phyloP scores from a whole-genome alignment of 2,329 filamentous ascomycete species.

The Aspergillus calidoustus region DNA sequence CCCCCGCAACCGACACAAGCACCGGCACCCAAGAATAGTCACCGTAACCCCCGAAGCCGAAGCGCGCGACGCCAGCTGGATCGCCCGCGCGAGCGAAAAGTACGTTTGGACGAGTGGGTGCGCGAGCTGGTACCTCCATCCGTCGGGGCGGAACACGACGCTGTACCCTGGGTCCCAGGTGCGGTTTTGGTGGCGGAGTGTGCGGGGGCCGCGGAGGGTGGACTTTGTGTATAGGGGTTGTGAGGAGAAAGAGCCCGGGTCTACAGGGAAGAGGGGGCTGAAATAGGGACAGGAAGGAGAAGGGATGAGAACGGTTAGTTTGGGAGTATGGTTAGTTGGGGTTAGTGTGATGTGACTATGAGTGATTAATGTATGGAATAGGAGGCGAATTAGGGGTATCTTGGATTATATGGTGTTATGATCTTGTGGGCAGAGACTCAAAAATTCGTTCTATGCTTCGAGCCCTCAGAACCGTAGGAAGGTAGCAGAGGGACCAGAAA shows the following conservation, averaged over 20 bases:
- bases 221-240: constrained; percentile 37
- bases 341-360: background rate
- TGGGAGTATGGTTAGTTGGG: background rate
- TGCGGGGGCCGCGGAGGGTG: constrained; percentile 46
- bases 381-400: background rate
- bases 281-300: background rate
- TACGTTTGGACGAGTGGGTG: constrained; percentile 58
- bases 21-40: constrained; percentile 7
- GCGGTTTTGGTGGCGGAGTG: constrained; percentile 53
- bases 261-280: background rate
- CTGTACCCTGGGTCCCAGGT: constrained; percentile 60
- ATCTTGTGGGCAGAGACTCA: background rate
- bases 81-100: constrained; percentile 48
- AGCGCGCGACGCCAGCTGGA: constrained; percentile 39
- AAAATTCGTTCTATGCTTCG: background rate
- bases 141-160: constrained; percentile 54
- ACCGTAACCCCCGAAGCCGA: constrained; percentile 45
- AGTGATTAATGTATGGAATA: background rate
- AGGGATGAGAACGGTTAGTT: background rate
- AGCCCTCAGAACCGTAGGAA: background rate
- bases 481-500: background rate
- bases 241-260: background rate
- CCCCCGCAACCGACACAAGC: background rate
- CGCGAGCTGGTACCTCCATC: constrained; percentile 58
- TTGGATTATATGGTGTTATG: background rate